phyloP scores from a whole-genome alignment of 768 basidiomycete genomes.

The Auriscalpium microsporum region DNA sequence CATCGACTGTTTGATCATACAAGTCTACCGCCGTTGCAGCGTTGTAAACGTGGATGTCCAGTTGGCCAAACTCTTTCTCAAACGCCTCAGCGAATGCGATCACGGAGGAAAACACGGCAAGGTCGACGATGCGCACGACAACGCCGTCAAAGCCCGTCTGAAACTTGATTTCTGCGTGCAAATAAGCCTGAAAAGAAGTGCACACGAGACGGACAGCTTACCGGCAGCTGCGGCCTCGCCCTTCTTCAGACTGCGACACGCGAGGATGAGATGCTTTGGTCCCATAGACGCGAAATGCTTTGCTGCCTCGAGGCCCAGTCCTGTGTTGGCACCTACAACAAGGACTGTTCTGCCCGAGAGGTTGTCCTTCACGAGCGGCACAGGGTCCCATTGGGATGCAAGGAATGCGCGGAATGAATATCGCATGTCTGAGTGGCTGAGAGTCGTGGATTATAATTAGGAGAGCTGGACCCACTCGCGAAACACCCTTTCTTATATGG shows the following conservation, averaged over 20 bases:
- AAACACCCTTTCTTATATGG: too few relatives aligned
- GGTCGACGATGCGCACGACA: conserved; percentile 20
- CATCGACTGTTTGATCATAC: conserved; percentile 23
- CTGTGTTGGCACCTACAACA: conserved; percentile 12
- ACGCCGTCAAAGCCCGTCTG: conserved; percentile 7
- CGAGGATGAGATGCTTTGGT: conserved; percentile 10
- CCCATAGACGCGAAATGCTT: conserved; percentile 14
- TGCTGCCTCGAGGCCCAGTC: conserved; percentile 11
- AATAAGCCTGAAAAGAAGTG: too few relatives aligned
- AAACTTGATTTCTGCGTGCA: conserved; percentile 17
- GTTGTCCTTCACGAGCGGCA: conserved; percentile 3
- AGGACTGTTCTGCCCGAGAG: conserved; percentile 13
- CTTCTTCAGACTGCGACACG: conserved; percentile 6
- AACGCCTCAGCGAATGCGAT: conserved; percentile 13
- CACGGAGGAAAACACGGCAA: conserved; percentile 17
- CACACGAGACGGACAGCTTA: not conserved
- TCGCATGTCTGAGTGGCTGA: conserved; percentile 2
- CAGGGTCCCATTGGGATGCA: conserved; percentile 1
- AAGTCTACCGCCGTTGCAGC: conserved; percentile 14
- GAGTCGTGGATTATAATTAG: not conserved
- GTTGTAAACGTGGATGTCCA: conserved; percentile 20
- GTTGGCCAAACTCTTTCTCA: conserved; percentile 13
- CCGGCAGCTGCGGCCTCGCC: conserved; percentile 6
- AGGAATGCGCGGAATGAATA: not conserved
- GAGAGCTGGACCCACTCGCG: too few relatives aligned